Evolutionary conservation across 2,329 filamentous ascomycete species (phyloP).

Genomic region (Dothideomycetes sp.): DNA sequence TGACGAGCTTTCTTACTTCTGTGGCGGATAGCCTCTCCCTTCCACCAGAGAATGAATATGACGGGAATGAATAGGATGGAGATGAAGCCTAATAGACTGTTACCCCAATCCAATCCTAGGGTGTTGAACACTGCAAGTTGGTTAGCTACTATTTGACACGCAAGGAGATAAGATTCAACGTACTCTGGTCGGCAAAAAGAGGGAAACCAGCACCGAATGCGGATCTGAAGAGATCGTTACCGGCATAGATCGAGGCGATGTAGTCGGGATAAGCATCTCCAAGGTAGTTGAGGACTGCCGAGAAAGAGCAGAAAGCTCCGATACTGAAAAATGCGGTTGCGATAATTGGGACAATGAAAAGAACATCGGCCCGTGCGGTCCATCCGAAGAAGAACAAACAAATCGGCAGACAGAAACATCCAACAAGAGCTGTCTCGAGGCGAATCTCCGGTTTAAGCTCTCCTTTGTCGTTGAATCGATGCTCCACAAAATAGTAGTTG

Average conservation of each 20-base stretch:
- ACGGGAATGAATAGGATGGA: conserved; percentile 7
- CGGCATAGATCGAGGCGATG: conserved; percentile 53
- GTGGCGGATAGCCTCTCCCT: conserved; percentile 3
- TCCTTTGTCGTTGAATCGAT: conserved; percentile 6
- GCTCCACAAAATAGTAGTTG: conserved; percentile 8
- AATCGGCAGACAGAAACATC: not conserved
- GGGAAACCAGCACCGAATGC: conserved; percentile 49
- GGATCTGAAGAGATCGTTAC: conserved; percentile 49
- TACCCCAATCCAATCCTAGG: conserved; percentile 5
- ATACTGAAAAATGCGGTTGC: conserved; percentile 1
- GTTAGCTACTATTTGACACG: too few relatives aligned
- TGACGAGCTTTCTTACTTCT: conserved; percentile 5
- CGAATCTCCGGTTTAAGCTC: conserved; percentile 6
- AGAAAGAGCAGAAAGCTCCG: conserved; percentile 5
- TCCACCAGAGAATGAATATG: conserved; percentile 2
- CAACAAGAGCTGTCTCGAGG: not conserved
- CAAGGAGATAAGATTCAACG: too few relatives aligned
- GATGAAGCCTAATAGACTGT: conserved; percentile 6
- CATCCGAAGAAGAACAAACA: conserved; percentile 11
- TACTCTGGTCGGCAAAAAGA: conserved; percentile 4
- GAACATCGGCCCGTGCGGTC: conserved; percentile 2
- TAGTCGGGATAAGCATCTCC: conserved; percentile 50
- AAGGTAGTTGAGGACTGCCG: conserved; percentile 41
- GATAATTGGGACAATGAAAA: conserved; percentile 5
- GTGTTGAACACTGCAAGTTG: conserved; percentile 7